These are phyloP conservation scores for Madurella fahalii DNA, from an alignment of 2,329 filamentous ascomycete genomes.

Conservation along the genomic window DNA sequence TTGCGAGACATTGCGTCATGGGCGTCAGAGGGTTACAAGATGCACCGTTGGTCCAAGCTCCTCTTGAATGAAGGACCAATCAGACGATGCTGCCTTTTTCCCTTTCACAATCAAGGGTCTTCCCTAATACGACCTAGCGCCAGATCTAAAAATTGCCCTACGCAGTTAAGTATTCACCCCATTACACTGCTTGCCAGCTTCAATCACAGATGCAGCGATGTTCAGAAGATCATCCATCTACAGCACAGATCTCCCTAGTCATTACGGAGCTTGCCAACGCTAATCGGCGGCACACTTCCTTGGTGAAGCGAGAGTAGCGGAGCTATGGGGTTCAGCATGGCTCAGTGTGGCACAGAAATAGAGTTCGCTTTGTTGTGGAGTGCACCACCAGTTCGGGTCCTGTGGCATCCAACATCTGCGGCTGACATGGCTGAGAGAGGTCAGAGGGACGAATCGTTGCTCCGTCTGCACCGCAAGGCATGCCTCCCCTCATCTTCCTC, in stretches of 20 bases:
- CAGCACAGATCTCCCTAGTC: too few relatives aligned
- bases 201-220: too few relatives aligned
- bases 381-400: constrained; percentile 3
- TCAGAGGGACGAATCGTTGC: constrained; percentile 12
- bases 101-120: background rate
- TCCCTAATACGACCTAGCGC: background rate
- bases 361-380: background rate
- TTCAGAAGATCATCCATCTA: too few relatives aligned
- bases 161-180: too few relatives aligned
- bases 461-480: background rate
- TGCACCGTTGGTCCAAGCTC: background rate
- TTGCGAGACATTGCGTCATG: constrained; percentile 7
- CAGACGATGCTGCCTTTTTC: background rate
- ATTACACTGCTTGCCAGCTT: too few relatives aligned
- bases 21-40: background rate
- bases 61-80: background rate
- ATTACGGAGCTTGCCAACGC: too few relatives aligned
- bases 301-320: too few relatives aligned
- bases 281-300: too few relatives aligned
- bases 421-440: constrained; percentile 15
- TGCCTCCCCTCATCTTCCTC: background rate
- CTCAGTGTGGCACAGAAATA: background rate
- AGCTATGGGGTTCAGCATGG: too few relatives aligned
- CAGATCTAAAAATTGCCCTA: too few relatives aligned
- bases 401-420: background rate